Evolutionary conservation across 257 asterid genomes (phyloP).

Genomic region (Osmanthus fragrans): DNA sequence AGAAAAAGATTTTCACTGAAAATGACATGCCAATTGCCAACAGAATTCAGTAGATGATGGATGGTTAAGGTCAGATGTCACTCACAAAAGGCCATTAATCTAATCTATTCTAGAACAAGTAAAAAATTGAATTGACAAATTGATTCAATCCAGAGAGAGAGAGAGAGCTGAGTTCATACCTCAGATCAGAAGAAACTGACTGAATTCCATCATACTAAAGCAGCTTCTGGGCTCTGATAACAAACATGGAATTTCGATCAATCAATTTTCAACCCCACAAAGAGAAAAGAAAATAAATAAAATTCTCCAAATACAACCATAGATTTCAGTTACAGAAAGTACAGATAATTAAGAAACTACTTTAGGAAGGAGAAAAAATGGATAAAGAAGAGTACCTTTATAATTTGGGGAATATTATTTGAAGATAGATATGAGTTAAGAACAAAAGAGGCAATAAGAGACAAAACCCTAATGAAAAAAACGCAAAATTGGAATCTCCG

Average conservation of each 20-base stretch:
- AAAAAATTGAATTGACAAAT: not conserved
- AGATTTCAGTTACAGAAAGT: too few relatives aligned
- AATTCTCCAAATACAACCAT: too few relatives aligned
- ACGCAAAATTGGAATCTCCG: too few relatives aligned
- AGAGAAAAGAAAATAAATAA: too few relatives aligned
- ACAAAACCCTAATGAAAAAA: too few relatives aligned
- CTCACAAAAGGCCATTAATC: not conserved
- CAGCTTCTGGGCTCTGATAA: slow-evolving; percentile 2
- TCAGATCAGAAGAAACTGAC: slow-evolving; percentile 36
- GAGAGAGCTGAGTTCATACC: slow-evolving; percentile 18
- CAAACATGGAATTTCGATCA: slow-evolving; percentile 17
- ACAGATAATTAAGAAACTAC: too few relatives aligned
- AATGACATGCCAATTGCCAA: slow-evolving; percentile 17
- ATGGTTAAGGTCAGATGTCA: not conserved
- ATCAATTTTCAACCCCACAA: too few relatives aligned
- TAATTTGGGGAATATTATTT: too few relatives aligned
- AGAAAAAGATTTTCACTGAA: slow-evolving; percentile 9
- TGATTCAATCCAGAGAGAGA: slow-evolving; percentile 14
- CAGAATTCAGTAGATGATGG: slow-evolving; percentile 1
- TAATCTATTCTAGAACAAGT: not conserved
- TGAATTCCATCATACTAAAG: slow-evolving; percentile 1
- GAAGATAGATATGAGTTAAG: too few relatives aligned
- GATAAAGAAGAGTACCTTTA: too few relatives aligned
- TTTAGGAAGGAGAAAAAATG: too few relatives aligned
- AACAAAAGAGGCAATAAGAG: too few relatives aligned